These are phyloP conservation scores for Viola odorata DNA, from an alignment of 345 rosid genomes.

Conservation along the genomic window DNA sequence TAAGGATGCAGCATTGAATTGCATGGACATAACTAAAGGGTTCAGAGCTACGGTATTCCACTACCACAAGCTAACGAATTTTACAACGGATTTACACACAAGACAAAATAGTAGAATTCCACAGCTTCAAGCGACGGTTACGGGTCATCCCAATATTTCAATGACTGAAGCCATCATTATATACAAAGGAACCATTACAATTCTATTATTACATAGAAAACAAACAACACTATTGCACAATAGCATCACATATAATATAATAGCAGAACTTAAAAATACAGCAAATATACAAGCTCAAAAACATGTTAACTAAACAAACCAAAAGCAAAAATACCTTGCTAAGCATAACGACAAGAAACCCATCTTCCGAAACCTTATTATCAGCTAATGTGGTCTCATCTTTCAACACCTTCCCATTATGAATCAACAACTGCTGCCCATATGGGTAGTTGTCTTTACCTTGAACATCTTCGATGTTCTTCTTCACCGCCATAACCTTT, in stretches of 20 bases:
- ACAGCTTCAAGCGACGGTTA: not conserved
- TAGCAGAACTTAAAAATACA: no score
- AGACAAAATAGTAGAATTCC: not conserved
- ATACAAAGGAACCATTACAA: not conserved
- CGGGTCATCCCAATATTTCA: not conserved
- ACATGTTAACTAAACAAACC: not conserved
- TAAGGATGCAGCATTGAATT: not conserved
- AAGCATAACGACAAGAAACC: conserved; percentile 98
- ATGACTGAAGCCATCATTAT: not conserved
- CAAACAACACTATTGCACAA: no score
- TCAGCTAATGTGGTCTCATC: conserved; percentile 85
- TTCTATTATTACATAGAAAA: no score
- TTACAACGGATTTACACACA: not conserved
- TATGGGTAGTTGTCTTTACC: conserved; percentile 96
- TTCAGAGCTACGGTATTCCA: no score
- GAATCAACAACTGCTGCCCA: conserved; percentile 88
- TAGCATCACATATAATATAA: no score
- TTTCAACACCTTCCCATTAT: conserved; percentile 95
- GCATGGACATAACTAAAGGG: no score
- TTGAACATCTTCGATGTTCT: conserved; percentile 88
- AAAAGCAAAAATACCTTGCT: conserved; percentile 57
- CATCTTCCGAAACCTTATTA: conserved; percentile 84
- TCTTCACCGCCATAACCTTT: conserved; percentile 95
- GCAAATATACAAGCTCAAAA: no score
- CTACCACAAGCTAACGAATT: not conserved